These are phyloP conservation scores for Elsinoe perseae DNA, from an alignment of 2,329 filamentous ascomycete species.

Conservation along the genomic window DNA sequence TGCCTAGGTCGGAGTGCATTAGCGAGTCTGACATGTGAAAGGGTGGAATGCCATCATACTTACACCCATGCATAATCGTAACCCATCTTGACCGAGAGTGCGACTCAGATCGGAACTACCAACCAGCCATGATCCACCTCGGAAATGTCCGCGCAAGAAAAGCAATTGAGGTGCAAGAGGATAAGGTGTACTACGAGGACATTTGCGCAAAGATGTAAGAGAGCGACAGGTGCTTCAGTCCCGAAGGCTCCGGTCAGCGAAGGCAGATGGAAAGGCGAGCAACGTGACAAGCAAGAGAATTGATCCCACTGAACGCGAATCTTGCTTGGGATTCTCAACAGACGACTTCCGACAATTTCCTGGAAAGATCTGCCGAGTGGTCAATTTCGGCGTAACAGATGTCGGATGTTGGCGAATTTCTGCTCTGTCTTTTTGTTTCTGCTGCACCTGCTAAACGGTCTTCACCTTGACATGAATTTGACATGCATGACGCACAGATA, in stretches of 20 bases:
- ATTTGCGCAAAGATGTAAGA: neutral
- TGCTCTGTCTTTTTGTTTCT: neutral
- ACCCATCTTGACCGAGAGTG: constrained; percentile 39
- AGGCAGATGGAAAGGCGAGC: neutral
- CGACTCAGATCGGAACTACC: constrained; percentile 9
- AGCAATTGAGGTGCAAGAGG: neutral
- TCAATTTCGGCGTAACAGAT: neutral
- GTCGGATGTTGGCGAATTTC: neutral
- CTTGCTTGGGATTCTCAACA: neutral
- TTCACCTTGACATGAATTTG: neutral
- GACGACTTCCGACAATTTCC: neutral
- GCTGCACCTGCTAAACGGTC: neutral
- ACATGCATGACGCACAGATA: constrained; percentile 2
- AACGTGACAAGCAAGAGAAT: neutral
- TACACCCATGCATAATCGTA: constrained; percentile 58
- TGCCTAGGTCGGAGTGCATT: constrained; percentile 40
- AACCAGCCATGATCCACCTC: constrained; percentile 10
- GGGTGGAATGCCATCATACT: constrained; percentile 27
- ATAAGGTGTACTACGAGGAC: neutral
- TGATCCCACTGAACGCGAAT: constrained; percentile 1
- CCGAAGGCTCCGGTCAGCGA: constrained; percentile 9
- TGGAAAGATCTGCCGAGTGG: neutral
- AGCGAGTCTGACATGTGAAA: constrained; percentile 13
- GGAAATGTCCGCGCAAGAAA: constrained; percentile 8
- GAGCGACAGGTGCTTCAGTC: neutral